phyloP scores from a whole-genome alignment of 1,284 basidiomycete genomes.

The Spongiforma sp. region DNA sequence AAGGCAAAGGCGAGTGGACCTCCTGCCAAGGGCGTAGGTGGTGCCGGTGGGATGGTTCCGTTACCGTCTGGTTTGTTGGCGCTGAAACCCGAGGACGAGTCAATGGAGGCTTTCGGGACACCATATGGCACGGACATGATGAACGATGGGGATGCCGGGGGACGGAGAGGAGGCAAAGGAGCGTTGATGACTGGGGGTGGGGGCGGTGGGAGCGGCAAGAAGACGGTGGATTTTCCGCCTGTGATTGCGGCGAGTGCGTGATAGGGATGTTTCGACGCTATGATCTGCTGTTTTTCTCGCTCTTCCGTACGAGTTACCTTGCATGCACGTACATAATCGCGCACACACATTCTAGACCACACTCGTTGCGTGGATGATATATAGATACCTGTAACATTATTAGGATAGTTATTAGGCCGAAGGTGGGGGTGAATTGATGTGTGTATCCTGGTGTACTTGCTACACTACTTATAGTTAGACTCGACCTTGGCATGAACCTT shows the following conservation, averaged over 20 bases:
- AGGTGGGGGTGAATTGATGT: no score
- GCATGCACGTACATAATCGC: constrained; percentile 16
- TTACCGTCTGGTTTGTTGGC: constrained; percentile 27
- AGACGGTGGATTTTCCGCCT: constrained; percentile 46
- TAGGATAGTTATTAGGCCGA: constrained; percentile 33
- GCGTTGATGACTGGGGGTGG: no score
- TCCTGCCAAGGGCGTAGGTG: constrained; percentile 21
- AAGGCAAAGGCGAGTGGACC: constrained; percentile 30
- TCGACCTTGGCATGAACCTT: no score
- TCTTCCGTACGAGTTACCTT: not conserved
- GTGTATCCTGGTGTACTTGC: no score
- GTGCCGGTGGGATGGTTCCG: constrained; percentile 17
- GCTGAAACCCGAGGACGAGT: constrained; percentile 32
- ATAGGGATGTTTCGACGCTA: constrained; percentile 3
- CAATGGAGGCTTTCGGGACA: constrained; percentile 24
- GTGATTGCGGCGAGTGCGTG: constrained; percentile 61
- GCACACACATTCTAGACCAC: constrained; percentile 7
- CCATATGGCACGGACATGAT: constrained; percentile 11
- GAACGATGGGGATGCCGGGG: constrained; percentile 7
- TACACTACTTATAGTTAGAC: no score
- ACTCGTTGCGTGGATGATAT: constrained; percentile 26
- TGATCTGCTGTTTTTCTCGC: not conserved
- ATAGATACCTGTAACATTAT: constrained; percentile 45
- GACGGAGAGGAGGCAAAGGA: constrained; percentile 15
- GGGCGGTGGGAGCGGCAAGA: no score